A percentile compares a stretch with the other conserved stretches of the same genome.
These are phyloP conservation scores for Eimeria sp. DNA, from an alignment of 169 alveolate species.

Conservation along the genomic window DNA sequence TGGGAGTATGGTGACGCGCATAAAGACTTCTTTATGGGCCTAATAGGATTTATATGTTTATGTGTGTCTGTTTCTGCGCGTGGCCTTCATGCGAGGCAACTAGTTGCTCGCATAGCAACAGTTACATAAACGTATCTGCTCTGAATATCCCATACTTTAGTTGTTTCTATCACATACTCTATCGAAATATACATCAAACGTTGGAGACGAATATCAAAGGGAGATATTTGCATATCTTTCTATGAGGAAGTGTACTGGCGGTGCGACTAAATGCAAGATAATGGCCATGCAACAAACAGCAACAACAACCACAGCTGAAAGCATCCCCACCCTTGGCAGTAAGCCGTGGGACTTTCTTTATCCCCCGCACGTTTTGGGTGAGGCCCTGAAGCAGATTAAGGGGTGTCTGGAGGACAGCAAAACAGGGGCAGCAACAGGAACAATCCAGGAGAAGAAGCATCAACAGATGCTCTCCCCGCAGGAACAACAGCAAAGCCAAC, in stretches of 20 bases:
- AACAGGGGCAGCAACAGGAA: conserved; percentile 12
- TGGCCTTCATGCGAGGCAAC: neutral
- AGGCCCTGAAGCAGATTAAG: conserved; percentile 24
- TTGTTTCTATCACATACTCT: neutral
- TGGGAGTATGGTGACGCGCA: neutral
- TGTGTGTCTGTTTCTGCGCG: neutral
- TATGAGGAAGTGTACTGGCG: neutral
- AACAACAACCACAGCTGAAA: conserved; percentile 23
- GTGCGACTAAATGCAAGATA: neutral
- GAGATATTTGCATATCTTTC: neutral
- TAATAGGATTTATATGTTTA: neutral
- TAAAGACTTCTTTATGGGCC: neutral
- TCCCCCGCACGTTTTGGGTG: conserved; percentile 46
- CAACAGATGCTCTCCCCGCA: conserved; percentile 7
- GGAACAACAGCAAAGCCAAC: neutral
- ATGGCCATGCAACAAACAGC: conserved; percentile 48
- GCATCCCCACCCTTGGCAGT: conserved; percentile 22
- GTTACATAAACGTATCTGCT: conserved; percentile 1
- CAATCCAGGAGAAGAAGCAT: neutral
- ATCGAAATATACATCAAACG: neutral
- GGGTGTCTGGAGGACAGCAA: conserved; percentile 12
- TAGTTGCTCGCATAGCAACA: neutral
- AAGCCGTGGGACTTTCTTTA: conserved; percentile 45
- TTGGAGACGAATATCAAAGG: neutral
- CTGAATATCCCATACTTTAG: neutral